A percentile compares a stretch with the other conserved stretches of the same genome.
phyloP scores from a whole-genome alignment of 768 basidiomycete species.

The Serendipita vermifera region DNA sequence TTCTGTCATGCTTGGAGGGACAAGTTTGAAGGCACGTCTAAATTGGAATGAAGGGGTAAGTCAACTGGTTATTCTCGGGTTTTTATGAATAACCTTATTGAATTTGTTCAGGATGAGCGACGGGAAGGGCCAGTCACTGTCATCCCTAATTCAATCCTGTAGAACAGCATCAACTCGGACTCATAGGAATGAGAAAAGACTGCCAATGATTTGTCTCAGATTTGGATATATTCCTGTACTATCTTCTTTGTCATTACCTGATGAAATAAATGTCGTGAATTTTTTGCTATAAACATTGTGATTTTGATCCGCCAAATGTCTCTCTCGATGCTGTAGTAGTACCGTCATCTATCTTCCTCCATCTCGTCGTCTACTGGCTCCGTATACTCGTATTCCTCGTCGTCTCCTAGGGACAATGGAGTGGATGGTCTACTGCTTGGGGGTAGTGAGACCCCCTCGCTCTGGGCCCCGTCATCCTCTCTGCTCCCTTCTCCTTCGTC shows the following conservation, averaged over 20 bases:
- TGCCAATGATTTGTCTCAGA: too few species aligned
- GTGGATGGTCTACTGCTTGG: slow-evolving; percentile 2
- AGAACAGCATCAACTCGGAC: too few species aligned
- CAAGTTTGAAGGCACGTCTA: neutral
- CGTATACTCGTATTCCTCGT: neutral
- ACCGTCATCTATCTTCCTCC: slow-evolving; percentile 4
- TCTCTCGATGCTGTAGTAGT: too few species aligned
- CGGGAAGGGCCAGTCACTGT: neutral
- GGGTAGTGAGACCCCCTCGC: neutral
- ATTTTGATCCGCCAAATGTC: too few species aligned
- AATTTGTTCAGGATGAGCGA: neutral
- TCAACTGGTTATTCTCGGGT: neutral
- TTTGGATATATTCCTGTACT: too few species aligned
- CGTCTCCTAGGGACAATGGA: neutral
- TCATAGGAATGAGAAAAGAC: too few species aligned
- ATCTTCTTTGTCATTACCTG: too few species aligned
- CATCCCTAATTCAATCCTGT: neutral
- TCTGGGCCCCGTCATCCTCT: neutral
- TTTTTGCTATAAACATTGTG: too few species aligned
- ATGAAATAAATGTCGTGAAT: too few species aligned
- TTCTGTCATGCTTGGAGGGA: slow-evolving; percentile 1
- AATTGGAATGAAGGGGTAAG: slow-evolving; percentile 6
- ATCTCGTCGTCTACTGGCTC: too few species aligned
- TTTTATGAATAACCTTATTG: neutral
- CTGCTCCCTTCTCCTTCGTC: neutral